Base-by-base conservation (phyloP, 2,329 filamentous ascomycete species). In the Aspergillus brunneoviolaceus region DNA sequence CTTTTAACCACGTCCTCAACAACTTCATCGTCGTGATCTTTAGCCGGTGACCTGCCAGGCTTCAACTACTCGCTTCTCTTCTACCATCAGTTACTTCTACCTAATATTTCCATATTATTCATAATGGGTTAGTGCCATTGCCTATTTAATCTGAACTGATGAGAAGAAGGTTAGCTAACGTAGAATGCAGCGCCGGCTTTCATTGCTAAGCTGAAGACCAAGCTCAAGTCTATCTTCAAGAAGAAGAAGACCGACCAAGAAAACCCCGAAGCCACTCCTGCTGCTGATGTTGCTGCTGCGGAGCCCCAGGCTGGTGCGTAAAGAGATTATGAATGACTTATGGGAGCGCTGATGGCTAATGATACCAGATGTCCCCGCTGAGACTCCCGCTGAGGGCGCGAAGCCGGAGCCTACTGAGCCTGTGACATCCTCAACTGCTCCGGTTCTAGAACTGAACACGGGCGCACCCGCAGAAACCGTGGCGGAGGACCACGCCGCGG, bases 201-300 rank as follows among this genome's bases (percentile, higher is more conserved):
- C 57, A 61, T 74, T 27, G 62, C 70, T 23, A 67, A 73, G 63
- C 50, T 76, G 61, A 76, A 76, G 69, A 69, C 67, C 49, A 67
- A 69, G 53, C 63, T 75, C 49, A 76, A 72, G 57, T 60, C 62
- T 45, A 65, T 76, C 54, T 72, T 76, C 64, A 63, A 67, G 45
- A 75, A 71, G 69, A 74, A 71, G 66, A 70, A 70, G 65, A 60
- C 61, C 23, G 42, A 58, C 49, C 55, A 58, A 16, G 64, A 62
- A 10, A 59, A 62, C 35, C 49, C 67, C 7, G 60, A 60, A 35
- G 60, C 61, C 14, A 55, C 60, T 53, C 48, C 47, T 16, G 29
- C 59, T 5, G 55, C 63, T 51, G 54, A 61, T 48, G 55, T 55
- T 50, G 54, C 63, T 48, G 55, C 60, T 49, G 42, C 61, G 12